Evolutionary conservation across 257 asterid genomes (phyloP), one percentile per base, ranked within the genome.

Genomic region (Henckelia pumila): DNA sequence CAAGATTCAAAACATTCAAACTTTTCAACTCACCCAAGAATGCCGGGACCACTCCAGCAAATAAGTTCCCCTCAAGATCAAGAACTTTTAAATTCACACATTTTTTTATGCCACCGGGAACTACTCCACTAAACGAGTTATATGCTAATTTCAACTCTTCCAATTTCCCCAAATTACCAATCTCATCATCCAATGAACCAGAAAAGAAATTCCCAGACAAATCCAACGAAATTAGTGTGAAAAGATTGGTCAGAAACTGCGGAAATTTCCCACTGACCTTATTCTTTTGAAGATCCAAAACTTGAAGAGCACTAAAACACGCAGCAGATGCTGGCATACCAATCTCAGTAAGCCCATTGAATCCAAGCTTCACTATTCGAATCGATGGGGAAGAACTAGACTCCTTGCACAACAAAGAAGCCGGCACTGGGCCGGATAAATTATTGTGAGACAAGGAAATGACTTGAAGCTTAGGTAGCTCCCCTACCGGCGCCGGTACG

Each of bases 31-130:
- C 80, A 6, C 64, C 67, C 14, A 83, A 64, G 63, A 80, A 77
- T 17, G 50, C 61, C 32, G 95, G 90, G 75, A 85, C 22, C 6
- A 72, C 74, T 6, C 95, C 90, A 1, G 64, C 61, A 44, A 88
- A 71, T 13, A 14, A 73, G 72, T 88, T 85, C 22, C 86, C 92
- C 25, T 79, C 92, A 26, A 88, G 85, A 83, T 88, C 85, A 72
- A 85, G 80, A 64, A 78, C 73, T 70, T 74, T 78, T 63, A 88
- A 71, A 60, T 65, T 73, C 67, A 73, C 73, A 68, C 90, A 83
- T 56, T 79, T 83, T 0, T 44, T 71, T 19, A 88, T 65, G 65
- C 71, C 79, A 26, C 29, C 68, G 7, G 95, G 95, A 67, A 88
- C 66, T 32, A 64, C 69, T 7, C 88, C 90, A 28, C 52, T 73